These are phyloP conservation scores for Nakazawaea wickerhamii DNA, from an alignment of 805 yeast species.

Conservation along the genomic window DNA sequence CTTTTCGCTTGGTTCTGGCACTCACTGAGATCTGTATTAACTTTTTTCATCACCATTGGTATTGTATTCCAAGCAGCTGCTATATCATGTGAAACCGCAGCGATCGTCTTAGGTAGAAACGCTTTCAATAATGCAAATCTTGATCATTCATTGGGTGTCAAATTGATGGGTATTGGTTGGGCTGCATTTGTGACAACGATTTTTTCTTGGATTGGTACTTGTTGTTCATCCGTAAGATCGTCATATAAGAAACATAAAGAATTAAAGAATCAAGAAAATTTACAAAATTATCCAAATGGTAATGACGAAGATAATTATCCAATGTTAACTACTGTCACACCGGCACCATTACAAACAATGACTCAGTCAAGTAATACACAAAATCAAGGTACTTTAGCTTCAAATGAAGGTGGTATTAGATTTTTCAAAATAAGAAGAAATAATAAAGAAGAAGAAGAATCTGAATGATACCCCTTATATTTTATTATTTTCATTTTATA, in stretches of 20 bases:
- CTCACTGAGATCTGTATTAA: conserved; percentile 48
- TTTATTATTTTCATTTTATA: neutral
- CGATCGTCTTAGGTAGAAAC: conserved; percentile 64
- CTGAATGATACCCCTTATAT: neutral
- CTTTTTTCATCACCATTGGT: conserved; percentile 47
- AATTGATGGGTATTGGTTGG: conserved; percentile 63
- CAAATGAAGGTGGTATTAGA: conserved; percentile 57
- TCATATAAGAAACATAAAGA: conserved; percentile 48
- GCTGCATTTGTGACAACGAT: conserved; percentile 53
- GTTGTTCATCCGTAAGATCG: conserved; percentile 42
- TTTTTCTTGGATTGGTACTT: conserved; percentile 45
- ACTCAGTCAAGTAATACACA: conserved; percentile 23
- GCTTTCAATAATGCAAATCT: conserved; percentile 50
- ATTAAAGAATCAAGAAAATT: conserved; percentile 28
- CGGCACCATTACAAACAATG: conserved; percentile 20
- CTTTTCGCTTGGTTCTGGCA: conserved; percentile 51
- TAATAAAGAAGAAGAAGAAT: conserved; percentile 30
- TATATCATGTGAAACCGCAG: conserved; percentile 71
- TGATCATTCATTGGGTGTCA: conserved; percentile 47
- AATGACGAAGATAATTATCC: conserved; percentile 17
- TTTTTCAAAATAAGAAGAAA: conserved; percentile 69
- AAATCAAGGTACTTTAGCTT: conserved; percentile 24
- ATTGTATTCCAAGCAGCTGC: conserved; percentile 54
- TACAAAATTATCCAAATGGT: conserved; percentile 5
- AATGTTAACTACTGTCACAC: conserved; percentile 14